Percentiles rank a stretch among this genome's conserved stretches.
Conservation (phyloP, 2,329 filamentous ascomycete genomes). For the Blastomyces percursus region DNA sequence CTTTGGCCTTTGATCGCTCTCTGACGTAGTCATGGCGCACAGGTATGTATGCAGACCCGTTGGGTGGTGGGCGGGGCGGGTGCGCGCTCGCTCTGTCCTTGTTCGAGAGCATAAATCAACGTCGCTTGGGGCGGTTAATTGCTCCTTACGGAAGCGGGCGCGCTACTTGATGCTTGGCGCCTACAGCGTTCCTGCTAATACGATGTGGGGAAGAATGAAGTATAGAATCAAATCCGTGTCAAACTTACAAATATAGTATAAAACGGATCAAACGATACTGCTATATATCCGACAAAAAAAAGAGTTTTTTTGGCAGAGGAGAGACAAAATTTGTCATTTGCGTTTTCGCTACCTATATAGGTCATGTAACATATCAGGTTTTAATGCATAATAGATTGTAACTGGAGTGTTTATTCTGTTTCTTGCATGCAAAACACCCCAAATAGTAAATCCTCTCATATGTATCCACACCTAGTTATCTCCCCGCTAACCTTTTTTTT, state of each 20-base stretch:
- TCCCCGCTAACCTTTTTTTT: not conserved
- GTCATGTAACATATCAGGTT: not conserved
- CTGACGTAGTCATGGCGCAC: constrained; percentile 17
- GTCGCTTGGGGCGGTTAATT: not conserved
- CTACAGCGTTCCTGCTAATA: no score
- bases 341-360: not conserved
- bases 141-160: not conserved
- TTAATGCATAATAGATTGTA: not conserved
- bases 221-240: not conserved
- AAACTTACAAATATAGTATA: not conserved
- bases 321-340: constrained; percentile 2
- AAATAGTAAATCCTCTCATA: not conserved
- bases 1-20: constrained; percentile 30
- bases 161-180: not conserved
- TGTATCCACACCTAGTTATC: not conserved
- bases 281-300: not conserved
- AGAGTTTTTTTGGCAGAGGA: not conserved
- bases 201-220: no score
- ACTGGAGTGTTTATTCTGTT: not conserved
- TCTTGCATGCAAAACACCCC: not conserved
- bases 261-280: not conserved
- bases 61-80: no score
- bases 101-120: not conserved
- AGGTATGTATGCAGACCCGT: not conserved
- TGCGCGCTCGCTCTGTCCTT: not conserved